Base-by-base conservation (phyloP, 1,284 basidiomycete species). In the Marasmius sp. region DNA sequence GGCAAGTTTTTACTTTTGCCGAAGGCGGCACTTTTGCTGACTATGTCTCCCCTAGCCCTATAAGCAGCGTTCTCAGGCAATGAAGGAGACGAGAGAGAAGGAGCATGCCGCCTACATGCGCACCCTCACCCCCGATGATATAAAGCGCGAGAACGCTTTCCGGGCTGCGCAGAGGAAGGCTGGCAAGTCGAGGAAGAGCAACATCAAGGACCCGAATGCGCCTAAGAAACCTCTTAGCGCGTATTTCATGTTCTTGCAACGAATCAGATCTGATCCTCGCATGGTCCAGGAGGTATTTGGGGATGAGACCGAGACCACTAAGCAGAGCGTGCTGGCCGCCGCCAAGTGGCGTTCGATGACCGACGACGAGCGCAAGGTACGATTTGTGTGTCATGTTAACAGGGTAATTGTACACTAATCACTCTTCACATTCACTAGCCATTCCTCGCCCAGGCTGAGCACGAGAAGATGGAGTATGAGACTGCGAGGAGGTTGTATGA, bases 201-300 rank as follows among this genome's bases (percentile, higher is more conserved):
- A 98, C 75, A 91, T 98, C 76, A 97, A 97, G 80, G 95, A 98
- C 73, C 95, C 95, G 34, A 96, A 97, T 71, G 95, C 94, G 18
- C 95, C 95, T 9, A 96, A 96, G 87, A 97, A 97, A 76, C 95
- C 95, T 3, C 85, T 97, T 36, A 92, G 88, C 69, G 95, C 95
- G 3, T 98, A 97, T 74, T 97, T 97, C 70, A 91, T 97, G 86
- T 98, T 96, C 81, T 77, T 97, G 65, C 93, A 95, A 74, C 86
- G 89, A 54, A 95, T 96, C 69, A 84, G 94, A 65, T 85, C 88
- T 52, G 88, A 92, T 70, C 84, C 86, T 12, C 79, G 81, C 47
- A 77, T 94, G 38, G 89, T 93, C 18, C 82, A 77, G 66, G 88
- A 91, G 22, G 89, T 97, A 16, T 97, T 97, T 77, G 93, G 91